Conservation (phyloP, 1,284 basidiomycete species). For the Fomitopsis palustris region DNA sequence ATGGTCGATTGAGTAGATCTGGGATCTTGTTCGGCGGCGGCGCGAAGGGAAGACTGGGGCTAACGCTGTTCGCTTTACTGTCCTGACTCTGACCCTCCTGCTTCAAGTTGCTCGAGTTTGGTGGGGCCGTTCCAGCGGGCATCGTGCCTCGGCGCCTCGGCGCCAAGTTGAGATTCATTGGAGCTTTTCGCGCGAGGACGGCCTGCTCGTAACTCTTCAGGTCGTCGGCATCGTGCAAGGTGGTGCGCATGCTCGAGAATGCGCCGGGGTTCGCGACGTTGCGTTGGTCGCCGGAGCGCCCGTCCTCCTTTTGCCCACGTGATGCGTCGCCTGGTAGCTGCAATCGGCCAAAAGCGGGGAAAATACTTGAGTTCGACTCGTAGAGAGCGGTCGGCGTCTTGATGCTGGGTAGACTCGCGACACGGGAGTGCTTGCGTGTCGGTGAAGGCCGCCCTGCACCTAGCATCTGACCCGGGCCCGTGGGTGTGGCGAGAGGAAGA, state of each 20-base stretch:
- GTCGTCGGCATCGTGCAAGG: conserved; percentile 51
- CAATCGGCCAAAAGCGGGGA: conserved; percentile 4
- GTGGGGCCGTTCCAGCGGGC: conserved; percentile 10
- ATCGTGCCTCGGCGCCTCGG: conserved; percentile 32
- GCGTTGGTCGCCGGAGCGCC: neutral
- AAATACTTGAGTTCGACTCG: conserved; percentile 10
- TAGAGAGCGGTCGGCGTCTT: conserved; percentile 48
- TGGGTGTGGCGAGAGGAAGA: conserved; percentile 24
- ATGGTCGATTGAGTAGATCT: conserved; percentile 26
- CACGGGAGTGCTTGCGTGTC: conserved; percentile 43
- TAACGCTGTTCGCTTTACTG: conserved; percentile 14
- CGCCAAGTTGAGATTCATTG: conserved; percentile 47
- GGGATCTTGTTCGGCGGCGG: conserved; percentile 17
- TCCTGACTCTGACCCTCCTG: conserved; percentile 2
- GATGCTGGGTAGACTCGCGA: conserved; percentile 61
- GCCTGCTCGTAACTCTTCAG: conserved; percentile 71
- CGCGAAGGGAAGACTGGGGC: conserved; percentile 17
- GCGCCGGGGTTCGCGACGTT: conserved; percentile 14
- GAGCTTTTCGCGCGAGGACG: conserved; percentile 60
- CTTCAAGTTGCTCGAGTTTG: neutral
- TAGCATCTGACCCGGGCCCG: conserved; percentile 25
- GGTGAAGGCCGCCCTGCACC: conserved; percentile 21
- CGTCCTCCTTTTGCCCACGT: neutral
- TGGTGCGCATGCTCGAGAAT: conserved; percentile 30
- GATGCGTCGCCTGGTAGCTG: neutral